Evolutionary conservation across 1,284 basidiomycete species (phyloP).

Genomic region (Cystobasidium slooffiae): DNA sequence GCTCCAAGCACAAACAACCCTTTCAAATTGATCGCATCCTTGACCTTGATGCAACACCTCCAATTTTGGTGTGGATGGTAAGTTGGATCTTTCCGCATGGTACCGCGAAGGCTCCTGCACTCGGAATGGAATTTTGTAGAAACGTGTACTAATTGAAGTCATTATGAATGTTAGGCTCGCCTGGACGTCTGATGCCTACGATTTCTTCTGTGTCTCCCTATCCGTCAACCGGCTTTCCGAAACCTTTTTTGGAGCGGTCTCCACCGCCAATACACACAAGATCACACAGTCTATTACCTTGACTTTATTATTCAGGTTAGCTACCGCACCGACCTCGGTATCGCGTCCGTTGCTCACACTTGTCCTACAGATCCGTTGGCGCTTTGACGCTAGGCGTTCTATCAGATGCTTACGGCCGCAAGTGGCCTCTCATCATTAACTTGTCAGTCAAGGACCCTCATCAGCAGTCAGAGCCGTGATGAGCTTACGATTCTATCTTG

Average conservation of each 20-base stretch:
- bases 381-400: constrained; percentile 73
- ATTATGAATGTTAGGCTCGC: constrained; percentile 64
- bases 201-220: constrained; percentile 83
- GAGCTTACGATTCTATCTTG: neutral
- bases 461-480: constrained; percentile 1
- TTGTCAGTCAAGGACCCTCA: constrained; percentile 53
- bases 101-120: too few species aligned
- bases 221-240: constrained; percentile 62
- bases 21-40: constrained; percentile 57
- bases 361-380: constrained; percentile 67
- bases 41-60: constrained; percentile 61
- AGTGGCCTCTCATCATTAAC: constrained; percentile 86
- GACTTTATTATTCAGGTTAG: constrained; percentile 76
- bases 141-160: too few species aligned
- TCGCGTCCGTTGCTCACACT: neutral
- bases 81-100: constrained; percentile 21
- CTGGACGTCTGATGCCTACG: constrained; percentile 64
- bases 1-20: constrained; percentile 51
- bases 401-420: constrained; percentile 67
- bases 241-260: constrained; percentile 21
- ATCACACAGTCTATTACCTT: constrained; percentile 71
- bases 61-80: constrained; percentile 61
- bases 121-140: too few species aligned
- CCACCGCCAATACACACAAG: constrained; percentile 13
- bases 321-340: neutral